Percentiles rank a stretch among this genome's conserved stretches.
Evolutionary conservation across 192 early-diverging fungal genomes (phyloP).

Genomic region (Umbelopsis sp.): DNA sequence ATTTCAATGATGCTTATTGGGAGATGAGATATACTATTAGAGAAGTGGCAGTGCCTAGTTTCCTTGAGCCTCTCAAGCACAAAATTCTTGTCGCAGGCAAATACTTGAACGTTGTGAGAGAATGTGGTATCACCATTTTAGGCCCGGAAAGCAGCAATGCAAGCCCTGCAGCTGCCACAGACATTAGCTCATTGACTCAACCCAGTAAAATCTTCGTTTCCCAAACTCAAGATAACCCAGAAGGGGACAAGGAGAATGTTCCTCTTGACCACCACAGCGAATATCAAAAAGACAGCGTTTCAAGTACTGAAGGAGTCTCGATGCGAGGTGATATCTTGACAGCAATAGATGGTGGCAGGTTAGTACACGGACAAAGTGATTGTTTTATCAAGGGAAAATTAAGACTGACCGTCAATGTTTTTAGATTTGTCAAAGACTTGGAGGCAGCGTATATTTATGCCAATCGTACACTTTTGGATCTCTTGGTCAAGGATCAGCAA

Average conservation of each 20-base stretch:
- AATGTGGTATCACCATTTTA: slow-evolving; percentile 66
- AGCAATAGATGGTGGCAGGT: slow-evolving; percentile 59
- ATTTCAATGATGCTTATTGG: slow-evolving; percentile 87
- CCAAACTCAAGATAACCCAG: slow-evolving; percentile 1
- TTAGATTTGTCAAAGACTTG: slow-evolving; percentile 72
- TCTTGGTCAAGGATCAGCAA: slow-evolving; percentile 79
- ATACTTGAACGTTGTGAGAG: slow-evolving; percentile 92
- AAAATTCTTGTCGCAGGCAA: slow-evolving; percentile 92
- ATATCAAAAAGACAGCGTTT: not conserved
- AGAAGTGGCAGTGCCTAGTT: slow-evolving; percentile 68
- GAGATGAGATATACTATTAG: slow-evolving; percentile 75
- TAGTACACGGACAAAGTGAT: not conserved
- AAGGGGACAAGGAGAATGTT: slow-evolving; percentile 27
- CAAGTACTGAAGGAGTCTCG: not conserved
- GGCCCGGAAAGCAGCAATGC: slow-evolving; percentile 33
- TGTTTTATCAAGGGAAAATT: no score
- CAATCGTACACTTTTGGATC: slow-evolving; percentile 81
- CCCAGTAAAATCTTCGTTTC: not conserved
- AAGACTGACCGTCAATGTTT: not conserved
- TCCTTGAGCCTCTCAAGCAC: slow-evolving; percentile 72
- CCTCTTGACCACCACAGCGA: not conserved
- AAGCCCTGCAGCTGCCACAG: not conserved
- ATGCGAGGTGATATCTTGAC: slow-evolving; percentile 54
- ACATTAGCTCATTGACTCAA: not conserved
- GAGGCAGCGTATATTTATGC: slow-evolving; percentile 86